A percentile compares a stretch with the other conserved stretches of the same genome.
These are phyloP conservation scores for Zalerion maritima DNA, from an alignment of 495 filamentous ascomycete species.

Conservation along the genomic window DNA sequence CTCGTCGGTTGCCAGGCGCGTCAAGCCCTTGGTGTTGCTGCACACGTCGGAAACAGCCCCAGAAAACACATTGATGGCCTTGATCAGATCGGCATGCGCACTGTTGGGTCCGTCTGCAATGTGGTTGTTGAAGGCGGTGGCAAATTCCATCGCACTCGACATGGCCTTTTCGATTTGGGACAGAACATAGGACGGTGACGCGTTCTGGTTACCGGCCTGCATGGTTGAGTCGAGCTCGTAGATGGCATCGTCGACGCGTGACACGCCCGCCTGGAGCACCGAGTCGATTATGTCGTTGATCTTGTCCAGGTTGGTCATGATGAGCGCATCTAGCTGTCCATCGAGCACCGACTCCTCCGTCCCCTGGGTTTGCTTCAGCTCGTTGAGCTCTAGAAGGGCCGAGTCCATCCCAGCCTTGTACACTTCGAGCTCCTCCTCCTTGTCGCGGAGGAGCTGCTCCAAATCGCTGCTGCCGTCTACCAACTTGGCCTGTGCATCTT, in stretches of 20 bases:
- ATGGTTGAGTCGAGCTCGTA: constrained; percentile 95
- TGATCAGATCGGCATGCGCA: constrained; percentile 81
- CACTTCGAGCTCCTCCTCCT: constrained; percentile 94
- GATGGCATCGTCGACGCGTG: constrained; percentile 88
- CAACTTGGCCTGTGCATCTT: constrained; percentile 64
- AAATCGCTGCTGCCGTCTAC: constrained; percentile 74
- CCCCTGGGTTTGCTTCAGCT: constrained; percentile 53
- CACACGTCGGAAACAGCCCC: constrained; percentile 87
- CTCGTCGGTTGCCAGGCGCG: constrained; percentile 86
- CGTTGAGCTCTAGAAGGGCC: constrained; percentile 77
- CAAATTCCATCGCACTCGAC: constrained; percentile 88
- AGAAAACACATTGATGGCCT: constrained; percentile 77
- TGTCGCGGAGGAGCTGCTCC: constrained; percentile 68
- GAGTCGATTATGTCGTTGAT: constrained; percentile 98
- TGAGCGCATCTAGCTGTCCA: constrained; percentile 75
- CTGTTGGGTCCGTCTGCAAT: constrained; percentile 94
- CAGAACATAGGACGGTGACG: constrained; percentile 85
- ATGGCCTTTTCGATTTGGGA: constrained; percentile 96
- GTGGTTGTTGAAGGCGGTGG: constrained; percentile 93
- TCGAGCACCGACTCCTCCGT: constrained; percentile 73
- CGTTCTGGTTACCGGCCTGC: constrained; percentile 97
- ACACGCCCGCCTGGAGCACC: constrained; percentile 82
- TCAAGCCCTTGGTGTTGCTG: constrained; percentile 90
- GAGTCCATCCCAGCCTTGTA: constrained; percentile 96
- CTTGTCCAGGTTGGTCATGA: constrained; percentile 73